These are phyloP conservation scores for Mycena vulgaris DNA, from an alignment of 768 basidiomycete species.

Conservation along the genomic window DNA sequence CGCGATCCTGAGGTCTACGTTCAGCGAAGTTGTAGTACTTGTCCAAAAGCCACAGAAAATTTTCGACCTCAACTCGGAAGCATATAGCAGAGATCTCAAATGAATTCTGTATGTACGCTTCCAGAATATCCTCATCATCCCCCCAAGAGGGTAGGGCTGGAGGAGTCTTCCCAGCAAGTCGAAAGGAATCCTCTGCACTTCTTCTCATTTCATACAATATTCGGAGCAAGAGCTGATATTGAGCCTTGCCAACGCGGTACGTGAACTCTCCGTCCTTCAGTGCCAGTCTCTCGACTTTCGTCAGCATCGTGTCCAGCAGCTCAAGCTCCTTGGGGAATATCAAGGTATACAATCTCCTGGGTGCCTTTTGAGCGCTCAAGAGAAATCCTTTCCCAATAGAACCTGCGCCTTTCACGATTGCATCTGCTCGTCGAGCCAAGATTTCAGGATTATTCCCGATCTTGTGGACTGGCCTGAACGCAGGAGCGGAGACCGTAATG, in stretches of 20 bases:
- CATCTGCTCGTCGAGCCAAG: neutral
- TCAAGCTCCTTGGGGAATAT: neutral
- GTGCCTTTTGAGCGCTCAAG: neutral
- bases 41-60: neutral
- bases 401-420: neutral
- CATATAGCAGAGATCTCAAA: conserved; percentile 10
- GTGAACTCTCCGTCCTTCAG: neutral
- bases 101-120: neutral
- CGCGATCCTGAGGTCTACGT: neutral
- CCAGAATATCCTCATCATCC: neutral
- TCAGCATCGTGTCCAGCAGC: neutral
- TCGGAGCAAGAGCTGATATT: neutral
- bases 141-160: conserved; percentile 8
- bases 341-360: neutral
- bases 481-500: neutral
- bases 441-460: neutral
- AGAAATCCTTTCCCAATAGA: neutral
- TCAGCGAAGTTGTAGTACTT: conserved; percentile 3
- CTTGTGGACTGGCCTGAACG: neutral
- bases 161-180: neutral
- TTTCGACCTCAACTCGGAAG: conserved; percentile 10
- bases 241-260: neutral
- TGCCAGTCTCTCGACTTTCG: neutral
- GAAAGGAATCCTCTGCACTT: conserved; percentile 3
- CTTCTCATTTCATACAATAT: neutral